Evolutionary conservation across 345 rosid genomes (phyloP).

Genomic region (Garcia nutans): DNA sequence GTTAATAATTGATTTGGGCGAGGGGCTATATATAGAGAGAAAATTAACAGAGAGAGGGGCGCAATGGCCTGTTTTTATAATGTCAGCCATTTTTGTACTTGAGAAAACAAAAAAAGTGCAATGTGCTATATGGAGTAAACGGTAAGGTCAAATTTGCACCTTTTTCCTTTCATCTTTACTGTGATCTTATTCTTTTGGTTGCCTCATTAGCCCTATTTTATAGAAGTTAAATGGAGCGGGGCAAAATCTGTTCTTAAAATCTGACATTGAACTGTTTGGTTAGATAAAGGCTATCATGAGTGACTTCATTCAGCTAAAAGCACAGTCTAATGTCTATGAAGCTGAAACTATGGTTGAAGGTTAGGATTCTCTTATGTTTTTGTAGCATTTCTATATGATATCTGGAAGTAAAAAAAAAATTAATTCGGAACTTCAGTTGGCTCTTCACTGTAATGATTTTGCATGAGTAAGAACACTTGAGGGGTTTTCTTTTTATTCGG

Average conservation of each 20-base stretch:
- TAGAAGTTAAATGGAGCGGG: not conserved
- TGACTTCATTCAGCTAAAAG: slow-evolving; percentile 86
- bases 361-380: slow-evolving; percentile 20
- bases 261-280: not conserved
- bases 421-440: not conserved
- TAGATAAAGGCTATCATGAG: slow-evolving; percentile 94
- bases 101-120: too few relatives aligned
- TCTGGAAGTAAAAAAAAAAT: not conserved
- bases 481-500: slow-evolving; percentile 78
- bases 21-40: too few relatives aligned
- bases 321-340: slow-evolving; percentile 76
- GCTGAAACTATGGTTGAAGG: slow-evolving; percentile 98
- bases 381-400: not conserved
- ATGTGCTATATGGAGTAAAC: too few relatives aligned
- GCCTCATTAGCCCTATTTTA: not conserved
- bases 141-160: too few relatives aligned
- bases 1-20: too few relatives aligned
- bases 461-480: slow-evolving; percentile 70
- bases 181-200: not conserved
- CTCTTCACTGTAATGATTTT: slow-evolving; percentile 15
- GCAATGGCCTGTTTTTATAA: too few relatives aligned
- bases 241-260: not conserved
- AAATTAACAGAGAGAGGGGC: too few relatives aligned
- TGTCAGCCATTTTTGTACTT: too few relatives aligned
- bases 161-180: not conserved